Base-by-base conservation (phyloP, 1,284 basidiomycete species). In the Puccinia hordei region DNA sequence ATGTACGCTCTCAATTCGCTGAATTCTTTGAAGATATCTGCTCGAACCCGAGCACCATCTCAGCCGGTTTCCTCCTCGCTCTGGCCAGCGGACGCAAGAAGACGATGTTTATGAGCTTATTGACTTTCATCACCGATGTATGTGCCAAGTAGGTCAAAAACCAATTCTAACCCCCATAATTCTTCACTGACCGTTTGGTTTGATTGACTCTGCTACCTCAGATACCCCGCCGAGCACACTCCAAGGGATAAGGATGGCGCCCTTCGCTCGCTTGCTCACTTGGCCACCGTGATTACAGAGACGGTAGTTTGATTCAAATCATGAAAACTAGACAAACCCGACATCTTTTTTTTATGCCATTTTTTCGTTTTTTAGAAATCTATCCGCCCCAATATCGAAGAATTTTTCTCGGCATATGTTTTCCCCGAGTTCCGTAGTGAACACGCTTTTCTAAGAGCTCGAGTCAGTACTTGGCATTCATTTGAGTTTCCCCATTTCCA, bases 41-140 rank as follows among this genome's bases (percentile, higher is more conserved):
- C 84, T 89, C 90, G 22, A 91, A 90, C 12, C 92, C 93, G 2
- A 90, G 91, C 17, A 89, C 91, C 10, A 90, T 91, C 22, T 91
- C 92, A 0, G 92, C 92, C 5, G 89, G 89, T 8, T 93, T 94
- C 88, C 88, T 94, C 35, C 89, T 92, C 83, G 88, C 90, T 0
- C 88, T 95, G 30, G 91, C 91, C 13, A 89, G 89, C 83, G 91
- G 90, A 83, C 88, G 93, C 81, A 92, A 92, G 35, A 92, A 92
- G 85, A 87, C 89, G 22, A 89, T 91, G 0, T 93, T 94, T 85
- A 87, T 92, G 86, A 90, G 91, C 4, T 91, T 93, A 82, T 88
- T 95, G 30, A 88, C 87, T 5, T 91, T 93, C 84, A 90, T 94
- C 82, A 92, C 93, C 83, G 87, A 87, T 2, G 88, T 93, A 15